Evolutionary conservation across 306 rosid genomes (phyloP), one percentile per base, ranked within the genome.

Genomic region (Rosa chinensis): DNA sequence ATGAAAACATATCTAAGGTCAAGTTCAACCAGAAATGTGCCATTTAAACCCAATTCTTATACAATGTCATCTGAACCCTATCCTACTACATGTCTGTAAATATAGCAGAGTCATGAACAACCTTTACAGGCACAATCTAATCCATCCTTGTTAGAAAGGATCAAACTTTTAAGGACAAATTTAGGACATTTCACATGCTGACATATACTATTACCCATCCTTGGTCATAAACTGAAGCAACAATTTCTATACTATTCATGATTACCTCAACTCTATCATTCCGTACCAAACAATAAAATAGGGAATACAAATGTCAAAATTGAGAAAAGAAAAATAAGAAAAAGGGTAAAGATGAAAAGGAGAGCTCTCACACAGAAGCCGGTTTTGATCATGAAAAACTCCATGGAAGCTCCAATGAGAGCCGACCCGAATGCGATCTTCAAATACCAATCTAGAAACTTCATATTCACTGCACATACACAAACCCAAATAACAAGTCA

Each of bases 391-490:
- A 92, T 92, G 89, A 94, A 92, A 49, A 92, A 20, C 79, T 94
- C 97, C 98, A 94, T 90, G 81, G 97, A 94, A 80, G 89, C 97
- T 84, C 97, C 95, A 78, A 94, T 74, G 72, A 92, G 77, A 82
- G 95, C 93, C 1, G 97, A 92, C 10, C 78, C 97, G 47, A 79
- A 75, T 45, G 91, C 91, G 70, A 94, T 92, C 91, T 92, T 94
- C 84, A 94, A 63, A 74, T 94, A 94, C 99, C 99, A 94, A 78
- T 89, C 93, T 35, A 89, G 81, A 86, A 87, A 92, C 90, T 85
- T 92, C 97, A 90, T 92, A 76, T 79, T 68, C 67, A 70, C 92
- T 87, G 82, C 2, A 42, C 23, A 59, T 17, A 64, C 71, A 55
- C 9, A 58, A 58, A 70, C 25, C 47, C 66, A 73, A 55, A 55